A percentile compares a stretch with the other conserved stretches of the same genome.
Conservation (phyloP, 169 alveolate genomes). For the Theileria annulata region DNA sequence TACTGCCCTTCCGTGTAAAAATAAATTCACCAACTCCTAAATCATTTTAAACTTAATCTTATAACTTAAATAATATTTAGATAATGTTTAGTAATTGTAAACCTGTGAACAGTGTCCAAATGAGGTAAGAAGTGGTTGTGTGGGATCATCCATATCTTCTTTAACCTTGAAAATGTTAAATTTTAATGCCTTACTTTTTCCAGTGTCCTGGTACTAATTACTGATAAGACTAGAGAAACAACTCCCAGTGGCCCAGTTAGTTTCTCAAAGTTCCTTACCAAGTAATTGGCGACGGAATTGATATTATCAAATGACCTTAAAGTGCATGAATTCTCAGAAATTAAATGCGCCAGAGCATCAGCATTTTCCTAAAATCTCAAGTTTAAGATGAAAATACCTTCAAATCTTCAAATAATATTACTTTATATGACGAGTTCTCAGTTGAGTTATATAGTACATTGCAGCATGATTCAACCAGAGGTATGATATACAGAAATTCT, state of each 20-base stretch:
- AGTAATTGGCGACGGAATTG: constrained; percentile 70
- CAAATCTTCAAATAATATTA: constrained; percentile 38
- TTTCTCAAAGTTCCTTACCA: constrained; percentile 65
- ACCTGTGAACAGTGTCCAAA: constrained; percentile 80
- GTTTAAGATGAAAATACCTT: not conserved
- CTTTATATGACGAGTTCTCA: constrained; percentile 13
- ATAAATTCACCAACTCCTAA: constrained; percentile 75
- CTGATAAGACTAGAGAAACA: constrained; percentile 72
- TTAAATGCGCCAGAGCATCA: constrained; percentile 18
- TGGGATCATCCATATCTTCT: constrained; percentile 77
- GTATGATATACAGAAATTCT: constrained; percentile 39
- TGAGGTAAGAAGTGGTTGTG: constrained; percentile 72
- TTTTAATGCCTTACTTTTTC: constrained; percentile 30
- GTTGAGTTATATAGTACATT: constrained; percentile 44
- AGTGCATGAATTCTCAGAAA: constrained; percentile 44
- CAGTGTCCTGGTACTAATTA: constrained; percentile 75
- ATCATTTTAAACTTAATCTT: not conserved
- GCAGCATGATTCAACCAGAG: constrained; percentile 41
- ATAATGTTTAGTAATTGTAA: too few relatives aligned
- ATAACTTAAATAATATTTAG: not conserved
- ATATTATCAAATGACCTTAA: constrained; percentile 69
- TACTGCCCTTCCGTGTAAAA: constrained; percentile 79
- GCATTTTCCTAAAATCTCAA: constrained; percentile 8
- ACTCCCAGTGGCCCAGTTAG: constrained; percentile 73
- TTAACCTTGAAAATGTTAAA: not conserved